A percentile compares a stretch with the other conserved stretches of the same genome.
These are phyloP conservation scores for Naganishia vaughanmartiniae DNA, from an alignment of 768 basidiomycete genomes.

Conservation along the genomic window DNA sequence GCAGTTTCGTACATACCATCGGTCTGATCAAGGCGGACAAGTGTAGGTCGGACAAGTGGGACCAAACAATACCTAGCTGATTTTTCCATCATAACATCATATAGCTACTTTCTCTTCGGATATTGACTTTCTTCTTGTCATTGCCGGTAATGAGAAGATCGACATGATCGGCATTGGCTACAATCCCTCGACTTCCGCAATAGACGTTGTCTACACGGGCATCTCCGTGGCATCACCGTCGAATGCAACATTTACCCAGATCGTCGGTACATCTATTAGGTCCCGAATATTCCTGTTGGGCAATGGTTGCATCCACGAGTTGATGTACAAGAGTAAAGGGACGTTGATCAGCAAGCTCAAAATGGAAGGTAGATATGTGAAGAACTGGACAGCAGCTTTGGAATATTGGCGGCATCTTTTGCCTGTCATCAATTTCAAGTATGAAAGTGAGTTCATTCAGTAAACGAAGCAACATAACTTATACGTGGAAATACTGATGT, in stretches of 20 bases:
- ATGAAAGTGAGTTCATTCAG: neutral
- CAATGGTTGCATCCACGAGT: slow-evolving; percentile 81
- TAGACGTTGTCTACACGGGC: slow-evolving; percentile 21
- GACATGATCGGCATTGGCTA: slow-evolving; percentile 73
- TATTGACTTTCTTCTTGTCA: slow-evolving; percentile 80
- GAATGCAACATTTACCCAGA: slow-evolving; percentile 21
- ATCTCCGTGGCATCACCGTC: slow-evolving; percentile 20
- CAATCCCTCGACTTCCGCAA: slow-evolving; percentile 9
- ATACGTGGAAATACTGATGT: neutral
- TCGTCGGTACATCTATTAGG: slow-evolving; percentile 18
- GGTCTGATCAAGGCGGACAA: slow-evolving; percentile 80
- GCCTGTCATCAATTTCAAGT: slow-evolving; percentile 10
- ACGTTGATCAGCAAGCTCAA: slow-evolving; percentile 68
- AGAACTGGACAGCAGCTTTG: slow-evolving; percentile 26
- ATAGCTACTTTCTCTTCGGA: slow-evolving; percentile 80
- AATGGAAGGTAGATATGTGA: slow-evolving; percentile 22
- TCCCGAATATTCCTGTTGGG: slow-evolving; percentile 51
- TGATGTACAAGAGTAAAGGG: slow-evolving; percentile 84
- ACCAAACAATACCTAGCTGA: neutral
- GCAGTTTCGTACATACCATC: slow-evolving; percentile 77
- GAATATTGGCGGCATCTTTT: slow-evolving; percentile 23
- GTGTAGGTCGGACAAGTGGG: slow-evolving; percentile 45
- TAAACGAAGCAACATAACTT: neutral
- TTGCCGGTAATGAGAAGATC: slow-evolving; percentile 80
- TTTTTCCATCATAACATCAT: neutral